Percentiles rank a stretch among this genome's conserved stretches.
Evolutionary conservation across 1,284 basidiomycete species (phyloP).

Genomic region (Inonotus hispidus): DNA sequence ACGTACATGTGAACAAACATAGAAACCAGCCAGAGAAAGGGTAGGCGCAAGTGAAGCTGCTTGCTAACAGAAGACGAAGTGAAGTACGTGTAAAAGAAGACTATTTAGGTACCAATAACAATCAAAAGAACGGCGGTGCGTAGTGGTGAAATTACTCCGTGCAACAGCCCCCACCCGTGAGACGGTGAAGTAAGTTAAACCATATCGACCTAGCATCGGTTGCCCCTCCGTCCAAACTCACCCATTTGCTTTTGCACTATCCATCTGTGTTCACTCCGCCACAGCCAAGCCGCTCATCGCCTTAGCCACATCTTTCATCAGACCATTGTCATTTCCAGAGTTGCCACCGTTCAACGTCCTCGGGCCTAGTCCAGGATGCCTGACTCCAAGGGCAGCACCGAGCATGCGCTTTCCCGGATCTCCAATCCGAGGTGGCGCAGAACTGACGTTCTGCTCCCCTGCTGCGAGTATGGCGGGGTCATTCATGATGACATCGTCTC

Average conservation of each 20-base stretch:
- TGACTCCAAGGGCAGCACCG: constrained; percentile 71
- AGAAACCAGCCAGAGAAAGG: not conserved
- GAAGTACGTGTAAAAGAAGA: constrained; percentile 6
- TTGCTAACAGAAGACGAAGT: constrained; percentile 9
- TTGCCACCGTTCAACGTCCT: constrained; percentile 39
- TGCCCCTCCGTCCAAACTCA: not conserved
- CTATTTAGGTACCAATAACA: constrained; percentile 6
- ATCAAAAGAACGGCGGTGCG: constrained; percentile 16
- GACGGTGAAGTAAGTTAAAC: not conserved
- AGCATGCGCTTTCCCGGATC: constrained; percentile 83
- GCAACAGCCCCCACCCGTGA: constrained; percentile 2
- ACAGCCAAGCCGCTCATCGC: constrained; percentile 69
- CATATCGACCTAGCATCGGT: not conserved
- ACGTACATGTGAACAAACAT: not conserved
- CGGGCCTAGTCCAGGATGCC: constrained; percentile 65
- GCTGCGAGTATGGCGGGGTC: constrained; percentile 65
- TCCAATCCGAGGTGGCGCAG: constrained; percentile 60
- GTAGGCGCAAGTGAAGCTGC: not conserved
- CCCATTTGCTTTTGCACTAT: not conserved
- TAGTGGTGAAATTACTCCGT: constrained; percentile 1
- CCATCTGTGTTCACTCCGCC: constrained; percentile 49
- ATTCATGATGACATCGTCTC: constrained; percentile 37
- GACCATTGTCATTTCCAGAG: constrained; percentile 49
- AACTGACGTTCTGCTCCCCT: constrained; percentile 32
- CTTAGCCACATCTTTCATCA: constrained; percentile 68